Evolutionary conservation across 2,329 filamentous ascomycete genomes (phyloP), one percentile per base, ranked within the genome.

Genomic region (Leptographium wingfieldii): DNA sequence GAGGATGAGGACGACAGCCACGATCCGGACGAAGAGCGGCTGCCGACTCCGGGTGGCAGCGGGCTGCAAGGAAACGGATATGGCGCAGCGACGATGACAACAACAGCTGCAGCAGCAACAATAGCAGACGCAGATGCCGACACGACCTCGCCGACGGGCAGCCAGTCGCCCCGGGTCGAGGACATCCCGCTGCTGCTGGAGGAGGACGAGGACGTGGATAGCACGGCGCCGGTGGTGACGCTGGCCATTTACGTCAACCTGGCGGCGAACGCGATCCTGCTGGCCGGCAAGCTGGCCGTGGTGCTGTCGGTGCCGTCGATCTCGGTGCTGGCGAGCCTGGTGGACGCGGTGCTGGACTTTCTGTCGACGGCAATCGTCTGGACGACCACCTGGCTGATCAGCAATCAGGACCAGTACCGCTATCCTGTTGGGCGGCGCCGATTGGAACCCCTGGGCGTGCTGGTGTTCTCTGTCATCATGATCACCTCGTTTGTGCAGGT

Each of bases 241-340:
- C 69, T 94, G 25, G 92, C 92, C 51, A 94, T 97, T 67, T 92
- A 91, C 71, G 74, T 95, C 71, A 96, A 95, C 69, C 81, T 95
- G 56, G 73, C 81, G 27, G 91, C 90, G 61, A 96, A 96, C 69
- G 77, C 83, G 2, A 74, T 89, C 52, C 78, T 95, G 2, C 79
- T 95, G 3, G 80, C 80, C 7, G 83, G 89, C 62, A 95, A 96
- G 71, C 81, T 91, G 57, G 80, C 82, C 48, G 90, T 94, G 57
- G 85, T 92, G 49, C 69, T 90, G 40, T 81, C 90, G 57, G 90
- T 91, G 0, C 88, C 85, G 25, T 92, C 88, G 54, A 84, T 94
- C 69, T 92, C 88, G 5, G 88, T 92, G 14, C 77, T 92, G 48
- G 89, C 89, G 25, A 88, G 84, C 67, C 76, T 92, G 66, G 88